Evolutionary conservation across 352 stramenopile species (phyloP), one percentile per base, ranked within the genome.

Genomic region (Pythium aphanidermatum): DNA sequence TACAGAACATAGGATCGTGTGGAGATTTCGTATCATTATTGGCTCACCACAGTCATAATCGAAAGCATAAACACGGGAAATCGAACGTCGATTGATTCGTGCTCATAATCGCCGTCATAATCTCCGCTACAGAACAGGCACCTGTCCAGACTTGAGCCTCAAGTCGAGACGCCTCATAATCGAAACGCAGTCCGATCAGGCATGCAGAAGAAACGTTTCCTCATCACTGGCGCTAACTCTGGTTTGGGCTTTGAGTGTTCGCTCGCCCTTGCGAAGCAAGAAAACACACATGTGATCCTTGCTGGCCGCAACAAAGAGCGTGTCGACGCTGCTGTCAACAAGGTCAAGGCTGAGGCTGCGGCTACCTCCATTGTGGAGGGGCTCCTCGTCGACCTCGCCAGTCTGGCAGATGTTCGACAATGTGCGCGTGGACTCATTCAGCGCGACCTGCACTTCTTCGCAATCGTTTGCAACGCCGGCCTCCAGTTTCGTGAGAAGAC

Each of bases 391-490:
- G 60, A 81, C 40, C 32, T 81, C 13, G 39, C 49, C 4, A 75
- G 56, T 36, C 53, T 73, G 16, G 26, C 21, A 21, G 61, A 50
- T 0, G 58, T 77, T 20, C 54, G 60, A 7, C 20, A 28, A 11
- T 71, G 63, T 33, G 48, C 49, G 1, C 31, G 40, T 2, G 30
- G 16, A 5, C 17, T 72, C 4, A 46, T 50, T 0, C 32, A 53
- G 25, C 46, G 57, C 20, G 37, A 53, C 14, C 34, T 70, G 1
- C 33, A 55, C 11, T 34, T 65, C 30, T 41, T 49, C 33, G 61
- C 55, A 16, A 31, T 80, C 34, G 46, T 76, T 3, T 72, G 60
- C 68, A 80, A 80, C 40, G 65, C 53, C 11, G 65, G 69, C 1
- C 25, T 76, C 4, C 51, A 73, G 14, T 14, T 49, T 14, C 42